phyloP scores from a whole-genome alignment of 1,284 basidiomycete genomes.

The Cutaneotrichosporon cyanovorans region DNA sequence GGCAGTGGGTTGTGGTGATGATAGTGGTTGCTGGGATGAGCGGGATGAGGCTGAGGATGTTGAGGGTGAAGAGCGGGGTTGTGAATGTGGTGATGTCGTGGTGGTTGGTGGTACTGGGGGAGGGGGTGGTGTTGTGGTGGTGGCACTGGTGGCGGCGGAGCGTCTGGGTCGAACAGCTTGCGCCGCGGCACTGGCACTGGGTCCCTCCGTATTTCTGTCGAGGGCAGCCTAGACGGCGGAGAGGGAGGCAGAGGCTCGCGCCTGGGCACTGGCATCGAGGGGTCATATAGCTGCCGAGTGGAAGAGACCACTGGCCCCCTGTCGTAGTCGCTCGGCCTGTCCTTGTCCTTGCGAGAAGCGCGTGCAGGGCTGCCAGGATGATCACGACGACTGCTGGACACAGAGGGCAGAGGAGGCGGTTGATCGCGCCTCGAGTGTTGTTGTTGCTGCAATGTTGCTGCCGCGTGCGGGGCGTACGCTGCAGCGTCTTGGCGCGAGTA shows the following conservation, averaged over 20 bases:
- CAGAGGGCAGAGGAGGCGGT: neutral
- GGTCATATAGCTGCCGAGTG: conserved; percentile 13
- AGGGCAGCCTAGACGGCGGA: too few species aligned
- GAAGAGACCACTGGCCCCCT: conserved; percentile 7
- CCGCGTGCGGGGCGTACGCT: too few species aligned
- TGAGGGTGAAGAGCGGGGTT: neutral
- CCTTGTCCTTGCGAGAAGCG: neutral
- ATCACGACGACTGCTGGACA: neutral
- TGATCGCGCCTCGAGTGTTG: too few species aligned
- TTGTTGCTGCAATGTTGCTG: too few species aligned
- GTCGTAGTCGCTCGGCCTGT: conserved; percentile 15
- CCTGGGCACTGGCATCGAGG: conserved; percentile 1
- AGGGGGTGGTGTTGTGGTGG: conserved; percentile 4
- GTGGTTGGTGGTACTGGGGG: conserved; percentile 15
- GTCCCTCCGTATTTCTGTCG: conserved; percentile 6
- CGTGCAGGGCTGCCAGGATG: neutral
- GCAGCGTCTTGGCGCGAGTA: too few species aligned
- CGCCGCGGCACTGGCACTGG: conserved; percentile 1
- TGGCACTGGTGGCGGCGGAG: conserved; percentile 7
- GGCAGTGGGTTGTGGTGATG: too few species aligned
- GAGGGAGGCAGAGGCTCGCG: too few species aligned
- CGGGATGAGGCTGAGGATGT: neutral
- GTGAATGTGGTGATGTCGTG: conserved; percentile 11
- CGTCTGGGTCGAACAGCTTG: conserved; percentile 13
- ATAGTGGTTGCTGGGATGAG: too few species aligned